Evolutionary conservation across 305 asterid genomes (phyloP), one percentile per base, ranked within the genome.

Genomic region (Stenogyne calaminthoides): DNA sequence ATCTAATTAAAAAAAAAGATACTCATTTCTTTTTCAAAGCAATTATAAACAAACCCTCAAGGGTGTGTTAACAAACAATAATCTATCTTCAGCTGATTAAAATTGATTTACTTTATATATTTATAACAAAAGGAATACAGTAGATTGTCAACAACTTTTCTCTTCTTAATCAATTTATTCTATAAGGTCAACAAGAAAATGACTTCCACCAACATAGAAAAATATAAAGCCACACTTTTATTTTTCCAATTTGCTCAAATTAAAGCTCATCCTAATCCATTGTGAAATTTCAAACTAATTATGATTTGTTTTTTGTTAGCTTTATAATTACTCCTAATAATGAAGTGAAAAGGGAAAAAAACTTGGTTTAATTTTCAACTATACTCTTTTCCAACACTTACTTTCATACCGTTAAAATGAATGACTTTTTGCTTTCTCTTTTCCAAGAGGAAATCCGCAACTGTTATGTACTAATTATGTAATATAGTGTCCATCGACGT

Each of bases 151-250:
- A 76, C 78, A 72, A 79, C 78, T 73, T 52, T 54, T 64, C 46
- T 62, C 36, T 76, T 49, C 22, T 64, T 65, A 59, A 64, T 73
- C 73, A 64, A 65, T 73, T 76, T 69, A 82, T 73, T 73, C 49
- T 73, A 46, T 46, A 80, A 83, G 75, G 84, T 80, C 82, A 83
- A 76, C 81, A 70, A 60, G 86, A 82, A 77, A 83, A 74, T 62
- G 86, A 83, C 82, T 67, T 68, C 80, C 86, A 80, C 75, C 73
- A 74, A 71, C 74, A 73, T 73, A 61, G 59, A 82, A 65, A 82
- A 73, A 72, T 61, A 62, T 72, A 77, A 74, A 77, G 40, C 71
- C 58, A 70, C 66, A 18, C 78, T 66, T 77, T 78, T 76, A 68
- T 63, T 12, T 62, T 27, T 58, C 7, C 76, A 70, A 68, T 34